Conservation (phyloP, 345 rosid species). For the Rhodamnia argentea region DNA sequence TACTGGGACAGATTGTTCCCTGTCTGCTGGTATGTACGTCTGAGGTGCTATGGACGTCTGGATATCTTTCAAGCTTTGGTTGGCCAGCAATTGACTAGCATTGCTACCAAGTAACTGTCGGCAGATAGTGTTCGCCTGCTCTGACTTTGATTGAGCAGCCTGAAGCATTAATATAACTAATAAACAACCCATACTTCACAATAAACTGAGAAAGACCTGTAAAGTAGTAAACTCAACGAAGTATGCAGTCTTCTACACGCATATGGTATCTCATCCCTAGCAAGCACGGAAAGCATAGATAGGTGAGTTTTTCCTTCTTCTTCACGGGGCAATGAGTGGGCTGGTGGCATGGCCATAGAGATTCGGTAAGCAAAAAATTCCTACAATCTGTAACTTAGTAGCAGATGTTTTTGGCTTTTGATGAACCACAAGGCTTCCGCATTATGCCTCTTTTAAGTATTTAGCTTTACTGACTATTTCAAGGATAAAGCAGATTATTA, state of each 20-base stretch:
- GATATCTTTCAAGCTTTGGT: conserved; percentile 38
- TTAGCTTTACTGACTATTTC: background rate
- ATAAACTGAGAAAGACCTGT: background rate
- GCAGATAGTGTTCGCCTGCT: conserved; percentile 34
- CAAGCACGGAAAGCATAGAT: background rate
- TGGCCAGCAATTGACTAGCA: conserved; percentile 20
- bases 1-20: conserved; percentile 55
- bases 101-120: conserved; percentile 31
- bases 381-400: background rate
- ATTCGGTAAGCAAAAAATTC: background rate
- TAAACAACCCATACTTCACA: background rate
- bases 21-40: conserved; percentile 30
- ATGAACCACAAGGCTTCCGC: background rate
- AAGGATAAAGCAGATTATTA: background rate
- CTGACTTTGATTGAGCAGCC: conserved; percentile 53
- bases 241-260: background rate
- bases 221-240: background rate
- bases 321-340: background rate
- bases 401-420: background rate
- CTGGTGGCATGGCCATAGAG: background rate
- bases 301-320: background rate
- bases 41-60: conserved; percentile 21
- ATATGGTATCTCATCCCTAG: background rate
- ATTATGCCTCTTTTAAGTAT: background rate
- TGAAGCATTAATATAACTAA: conserved; percentile 4